These are phyloP conservation scores for Ceratobasidium sp. DNA, from an alignment of 1,284 basidiomycete genomes.

Conservation along the genomic window DNA sequence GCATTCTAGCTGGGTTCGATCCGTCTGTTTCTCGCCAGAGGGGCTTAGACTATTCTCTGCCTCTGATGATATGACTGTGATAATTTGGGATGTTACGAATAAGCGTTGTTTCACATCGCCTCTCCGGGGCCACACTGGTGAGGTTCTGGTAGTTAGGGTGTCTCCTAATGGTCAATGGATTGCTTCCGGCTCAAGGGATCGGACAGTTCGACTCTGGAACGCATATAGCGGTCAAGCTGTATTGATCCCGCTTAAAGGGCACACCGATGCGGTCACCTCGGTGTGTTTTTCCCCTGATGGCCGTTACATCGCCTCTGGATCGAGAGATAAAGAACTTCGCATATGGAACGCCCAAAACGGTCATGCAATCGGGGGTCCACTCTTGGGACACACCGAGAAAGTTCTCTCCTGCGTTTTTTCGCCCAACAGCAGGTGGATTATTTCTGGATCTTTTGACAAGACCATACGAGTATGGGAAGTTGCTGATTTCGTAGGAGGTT, in stretches of 20 bases:
- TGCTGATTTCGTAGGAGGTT: too few species aligned
- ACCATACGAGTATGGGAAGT: conserved; percentile 5
- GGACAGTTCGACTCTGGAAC: conserved; percentile 19
- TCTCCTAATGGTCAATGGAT: conserved; percentile 27
- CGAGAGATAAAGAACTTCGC: conserved; percentile 12
- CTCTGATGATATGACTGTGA: background rate
- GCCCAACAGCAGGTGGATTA: background rate
- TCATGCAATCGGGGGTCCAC: background rate
- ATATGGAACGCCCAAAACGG: conserved; percentile 20
- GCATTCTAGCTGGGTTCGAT: background rate
- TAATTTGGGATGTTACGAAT: conserved; percentile 6
- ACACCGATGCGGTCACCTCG: conserved; percentile 1
- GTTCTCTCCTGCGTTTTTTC: background rate
- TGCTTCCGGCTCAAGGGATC: conserved; percentile 37
- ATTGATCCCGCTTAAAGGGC: background rate
- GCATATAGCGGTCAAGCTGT: background rate
- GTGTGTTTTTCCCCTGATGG: conserved; percentile 35
- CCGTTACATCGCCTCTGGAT: conserved; percentile 11
- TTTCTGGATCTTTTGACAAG: background rate
- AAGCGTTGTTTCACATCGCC: too few species aligned
- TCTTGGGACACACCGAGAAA: background rate
- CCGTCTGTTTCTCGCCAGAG: background rate
- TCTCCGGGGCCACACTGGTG: conserved; percentile 23
- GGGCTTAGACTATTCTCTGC: background rate
- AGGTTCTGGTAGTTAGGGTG: background rate